These are phyloP conservation scores for Discostella pseudostelligera DNA, from an alignment of 108 stramenopile species.

Conservation along the genomic window DNA sequence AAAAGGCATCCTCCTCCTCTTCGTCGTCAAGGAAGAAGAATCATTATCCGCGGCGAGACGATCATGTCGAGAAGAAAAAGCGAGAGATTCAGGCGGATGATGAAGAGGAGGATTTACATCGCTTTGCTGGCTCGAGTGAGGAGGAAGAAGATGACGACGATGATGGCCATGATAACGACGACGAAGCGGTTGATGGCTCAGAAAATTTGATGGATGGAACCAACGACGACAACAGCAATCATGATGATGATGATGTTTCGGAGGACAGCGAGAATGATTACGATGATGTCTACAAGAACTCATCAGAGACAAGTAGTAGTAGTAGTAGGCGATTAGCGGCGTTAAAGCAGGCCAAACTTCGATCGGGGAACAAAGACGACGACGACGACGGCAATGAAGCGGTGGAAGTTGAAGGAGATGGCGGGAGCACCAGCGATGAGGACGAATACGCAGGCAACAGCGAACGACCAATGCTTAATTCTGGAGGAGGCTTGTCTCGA, in stretches of 20 bases:
- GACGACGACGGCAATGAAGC: constrained; percentile 12
- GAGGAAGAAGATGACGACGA: constrained; percentile 52
- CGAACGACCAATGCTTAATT: constrained; percentile 28
- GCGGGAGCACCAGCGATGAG: constrained; percentile 26
- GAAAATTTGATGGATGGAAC: background rate
- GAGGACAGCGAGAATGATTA: constrained; percentile 24
- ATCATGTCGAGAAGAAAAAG: constrained; percentile 48
- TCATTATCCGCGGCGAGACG: constrained; percentile 19
- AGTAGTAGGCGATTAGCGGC: background rate
- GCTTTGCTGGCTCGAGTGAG: constrained; percentile 87
- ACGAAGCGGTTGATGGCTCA: constrained; percentile 26
- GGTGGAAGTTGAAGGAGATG: constrained; percentile 15
- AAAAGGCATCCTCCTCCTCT: background rate
- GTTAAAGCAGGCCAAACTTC: background rate
- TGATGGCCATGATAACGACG: constrained; percentile 26
- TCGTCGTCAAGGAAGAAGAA: background rate
- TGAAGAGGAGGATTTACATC: constrained; percentile 58
- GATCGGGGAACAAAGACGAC: background rate
- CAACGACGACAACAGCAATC: constrained; percentile 19
- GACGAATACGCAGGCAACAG: constrained; percentile 28
- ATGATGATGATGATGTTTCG: constrained; percentile 7
- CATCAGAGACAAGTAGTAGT: background rate
- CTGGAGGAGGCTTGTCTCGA: constrained; percentile 15
- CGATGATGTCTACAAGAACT: constrained; percentile 21
- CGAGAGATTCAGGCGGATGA: too few species aligned